Evolutionary conservation across 306 rosid species (phyloP).

Genomic region (Citrullus mucosospermus): DNA sequence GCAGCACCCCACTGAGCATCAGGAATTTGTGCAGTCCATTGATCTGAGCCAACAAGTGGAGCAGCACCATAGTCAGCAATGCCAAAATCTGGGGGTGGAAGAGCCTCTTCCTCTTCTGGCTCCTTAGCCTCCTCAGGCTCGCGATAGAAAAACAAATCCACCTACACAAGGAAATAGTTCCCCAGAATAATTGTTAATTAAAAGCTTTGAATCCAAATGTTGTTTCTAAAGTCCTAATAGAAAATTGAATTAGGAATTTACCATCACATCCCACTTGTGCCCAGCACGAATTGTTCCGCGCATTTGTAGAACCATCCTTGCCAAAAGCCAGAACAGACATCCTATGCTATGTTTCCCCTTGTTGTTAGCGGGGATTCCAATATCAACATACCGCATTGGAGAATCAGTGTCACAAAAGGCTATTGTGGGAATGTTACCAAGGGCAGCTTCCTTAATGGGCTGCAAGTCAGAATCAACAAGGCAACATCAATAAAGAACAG

Average conservation of each 20-base stretch:
- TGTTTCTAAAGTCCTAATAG: background rate
- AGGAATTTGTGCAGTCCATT: slow-evolving; percentile 25
- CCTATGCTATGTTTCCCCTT: slow-evolving; percentile 92
- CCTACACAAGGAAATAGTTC: slow-evolving; percentile 23
- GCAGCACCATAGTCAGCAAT: slow-evolving; percentile 36
- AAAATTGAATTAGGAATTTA: slow-evolving; percentile 2
- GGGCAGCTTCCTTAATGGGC: slow-evolving; percentile 91
- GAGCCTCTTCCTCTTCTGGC: slow-evolving; percentile 58
- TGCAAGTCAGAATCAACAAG: slow-evolving; percentile 16
- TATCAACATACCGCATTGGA: slow-evolving; percentile 79
- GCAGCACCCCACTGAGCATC: slow-evolving; percentile 28
- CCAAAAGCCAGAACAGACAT: slow-evolving; percentile 74
- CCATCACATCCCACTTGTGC: slow-evolving; percentile 88
- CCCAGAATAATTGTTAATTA: no score
- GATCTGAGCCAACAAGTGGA: slow-evolving; percentile 17
- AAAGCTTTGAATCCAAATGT: background rate
- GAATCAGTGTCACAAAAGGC: slow-evolving; percentile 94
- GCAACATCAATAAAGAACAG: background rate
- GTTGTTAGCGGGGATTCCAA: slow-evolving; percentile 87
- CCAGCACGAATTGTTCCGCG: slow-evolving; percentile 64
- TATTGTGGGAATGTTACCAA: slow-evolving; percentile 82
- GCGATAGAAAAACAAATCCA: slow-evolving; percentile 76
- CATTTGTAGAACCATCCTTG: slow-evolving; percentile 92
- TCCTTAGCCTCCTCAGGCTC: slow-evolving; percentile 81
- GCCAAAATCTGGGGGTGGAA: slow-evolving; percentile 34